Conservation (phyloP, 805 yeast species). For the Metschnikowia borealis region DNA sequence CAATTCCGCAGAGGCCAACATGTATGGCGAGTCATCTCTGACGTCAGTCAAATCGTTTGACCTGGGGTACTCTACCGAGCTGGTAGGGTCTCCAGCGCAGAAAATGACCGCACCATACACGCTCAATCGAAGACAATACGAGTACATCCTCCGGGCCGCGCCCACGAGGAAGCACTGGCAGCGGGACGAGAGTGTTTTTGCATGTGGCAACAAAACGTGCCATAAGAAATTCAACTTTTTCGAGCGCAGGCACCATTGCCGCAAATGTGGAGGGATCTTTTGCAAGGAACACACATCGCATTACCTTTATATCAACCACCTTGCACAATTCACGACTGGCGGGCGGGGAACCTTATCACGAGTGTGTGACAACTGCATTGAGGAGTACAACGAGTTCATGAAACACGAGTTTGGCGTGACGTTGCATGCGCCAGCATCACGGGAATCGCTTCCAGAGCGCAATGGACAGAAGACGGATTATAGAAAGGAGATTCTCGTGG, state of each 20-base stretch:
- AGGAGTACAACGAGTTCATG: constrained; percentile 53
- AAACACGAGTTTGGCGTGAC: constrained; percentile 37
- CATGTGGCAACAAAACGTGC: constrained; percentile 60
- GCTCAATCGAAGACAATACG: constrained; percentile 20
- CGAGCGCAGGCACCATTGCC: constrained; percentile 79
- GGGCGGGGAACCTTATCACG: constrained; percentile 63
- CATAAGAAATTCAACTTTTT: constrained; percentile 65
- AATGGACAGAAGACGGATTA: constrained; percentile 1
- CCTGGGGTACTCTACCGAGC: constrained; percentile 28
- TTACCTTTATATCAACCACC: constrained; percentile 49
- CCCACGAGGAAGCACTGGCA: constrained; percentile 71
- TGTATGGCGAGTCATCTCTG: constrained; percentile 12
- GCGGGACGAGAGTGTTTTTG: constrained; percentile 59
- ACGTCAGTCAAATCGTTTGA: constrained; percentile 31
- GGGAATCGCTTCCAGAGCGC: constrained; percentile 9
- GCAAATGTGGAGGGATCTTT: constrained; percentile 79
- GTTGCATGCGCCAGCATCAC: constrained; percentile 9
- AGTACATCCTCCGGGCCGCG: constrained; percentile 28
- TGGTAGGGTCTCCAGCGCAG: constrained; percentile 14
- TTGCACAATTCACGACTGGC: constrained; percentile 64
- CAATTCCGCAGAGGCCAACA: neutral
- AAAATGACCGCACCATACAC: constrained; percentile 12
- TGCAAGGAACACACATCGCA: constrained; percentile 67
- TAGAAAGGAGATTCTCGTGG: constrained; percentile 11
- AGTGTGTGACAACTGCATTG: constrained; percentile 66